phyloP scores from a whole-genome alignment of 2,329 filamentous ascomycete genomes.

The Phyllosticta capitalensis region DNA sequence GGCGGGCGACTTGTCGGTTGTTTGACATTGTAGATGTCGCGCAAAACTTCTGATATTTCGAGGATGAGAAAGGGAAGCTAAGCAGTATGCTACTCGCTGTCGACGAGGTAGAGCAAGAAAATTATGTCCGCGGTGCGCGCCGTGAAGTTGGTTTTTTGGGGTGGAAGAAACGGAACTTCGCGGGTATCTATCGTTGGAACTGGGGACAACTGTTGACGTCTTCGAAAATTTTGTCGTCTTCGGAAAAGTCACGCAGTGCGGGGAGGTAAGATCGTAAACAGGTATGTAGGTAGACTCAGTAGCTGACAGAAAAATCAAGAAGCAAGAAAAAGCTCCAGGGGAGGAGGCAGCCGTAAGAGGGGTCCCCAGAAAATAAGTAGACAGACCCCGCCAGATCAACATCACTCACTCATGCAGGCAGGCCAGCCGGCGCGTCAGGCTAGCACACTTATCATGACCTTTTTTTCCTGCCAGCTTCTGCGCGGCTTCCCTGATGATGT shows the following conservation, averaged over 20 bases:
- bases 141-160: no score
- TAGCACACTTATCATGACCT: not conserved
- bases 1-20: not conserved
- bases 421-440: not conserved
- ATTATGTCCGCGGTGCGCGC: no score
- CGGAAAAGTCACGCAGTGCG: no score
- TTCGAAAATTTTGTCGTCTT: no score
- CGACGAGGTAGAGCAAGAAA: no score
- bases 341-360: not conserved
- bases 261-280: no score
- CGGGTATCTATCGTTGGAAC: no score
- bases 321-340: not conserved
- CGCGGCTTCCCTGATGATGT: not conserved
- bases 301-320: no score
- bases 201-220: no score
- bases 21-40: constrained; percentile 1
- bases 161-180: no score
- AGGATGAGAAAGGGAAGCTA: not conserved
- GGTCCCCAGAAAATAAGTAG: not conserved
- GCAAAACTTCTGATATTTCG: not conserved
- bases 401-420: not conserved
- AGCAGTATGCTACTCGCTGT: not conserved
- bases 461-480: not conserved
- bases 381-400: no score
- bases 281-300: no score